A percentile compares a stretch with the other conserved stretches of the same genome.
phyloP scores from a whole-genome alignment of 2,329 filamentous ascomycete species.

The Fusarium algeriense region DNA sequence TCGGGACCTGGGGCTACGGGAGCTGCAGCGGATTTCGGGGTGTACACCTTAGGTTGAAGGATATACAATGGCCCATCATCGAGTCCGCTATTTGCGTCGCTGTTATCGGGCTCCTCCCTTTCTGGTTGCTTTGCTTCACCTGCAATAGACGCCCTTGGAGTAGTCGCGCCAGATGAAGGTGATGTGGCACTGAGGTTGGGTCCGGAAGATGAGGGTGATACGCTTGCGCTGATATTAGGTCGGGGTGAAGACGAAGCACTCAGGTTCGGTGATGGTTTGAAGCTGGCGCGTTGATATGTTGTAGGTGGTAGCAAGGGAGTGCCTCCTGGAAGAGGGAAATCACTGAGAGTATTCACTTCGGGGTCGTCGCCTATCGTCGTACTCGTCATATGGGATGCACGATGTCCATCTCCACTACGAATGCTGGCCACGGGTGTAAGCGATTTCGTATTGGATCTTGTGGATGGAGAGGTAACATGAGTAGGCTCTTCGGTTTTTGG shows the following conservation, averaged over 20 bases:
- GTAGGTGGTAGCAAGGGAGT: slow-evolving; percentile 45
- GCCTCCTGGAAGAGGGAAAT: slow-evolving; percentile 46
- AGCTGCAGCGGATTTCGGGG: slow-evolving; percentile 64
- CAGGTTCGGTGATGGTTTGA: slow-evolving; percentile 22
- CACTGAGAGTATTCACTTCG: slow-evolving; percentile 44
- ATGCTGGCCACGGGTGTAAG: slow-evolving; percentile 38
- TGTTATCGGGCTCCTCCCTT: slow-evolving; percentile 22
- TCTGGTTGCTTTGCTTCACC: slow-evolving; percentile 17
- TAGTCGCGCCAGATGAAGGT: slow-evolving; percentile 20
- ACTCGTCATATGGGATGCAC: slow-evolving; percentile 12
- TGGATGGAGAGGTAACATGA: slow-evolving; percentile 18
- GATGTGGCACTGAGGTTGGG: slow-evolving; percentile 12
- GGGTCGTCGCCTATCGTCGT: slow-evolving; percentile 18
- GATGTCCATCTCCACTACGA: slow-evolving; percentile 31
- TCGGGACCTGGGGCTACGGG: slow-evolving; percentile 54
- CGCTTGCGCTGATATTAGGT: slow-evolving; percentile 25
- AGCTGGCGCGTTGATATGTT: slow-evolving; percentile 33
- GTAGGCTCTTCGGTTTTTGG: slow-evolving; percentile 17
- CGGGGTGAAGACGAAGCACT: slow-evolving; percentile 24
- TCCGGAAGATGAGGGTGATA: slow-evolving; percentile 30
- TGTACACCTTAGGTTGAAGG: slow-evolving; percentile 70
- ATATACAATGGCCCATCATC: slow-evolving; percentile 62
- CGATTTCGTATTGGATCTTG: slow-evolving; percentile 23
- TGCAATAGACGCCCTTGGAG: slow-evolving; percentile 23
- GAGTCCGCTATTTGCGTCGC: slow-evolving; percentile 22